Evolutionary conservation across 148 eudicot species (phyloP).

Genomic region (Vaccinium vitisidaea): DNA sequence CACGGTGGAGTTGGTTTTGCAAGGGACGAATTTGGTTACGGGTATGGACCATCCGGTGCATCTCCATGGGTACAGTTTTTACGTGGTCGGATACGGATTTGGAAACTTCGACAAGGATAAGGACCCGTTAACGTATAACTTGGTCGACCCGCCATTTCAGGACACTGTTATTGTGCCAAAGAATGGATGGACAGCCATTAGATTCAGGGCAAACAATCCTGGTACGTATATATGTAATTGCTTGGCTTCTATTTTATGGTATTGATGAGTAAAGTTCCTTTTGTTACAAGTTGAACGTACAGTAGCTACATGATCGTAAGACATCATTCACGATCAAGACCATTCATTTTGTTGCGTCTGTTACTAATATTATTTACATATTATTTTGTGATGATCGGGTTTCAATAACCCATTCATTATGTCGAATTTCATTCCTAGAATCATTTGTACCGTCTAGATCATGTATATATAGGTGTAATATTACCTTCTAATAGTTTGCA

Average conservation of each 20-base stretch:
- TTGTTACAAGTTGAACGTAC: too few species aligned
- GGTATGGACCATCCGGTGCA: conserved; percentile 53
- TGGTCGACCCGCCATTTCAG: conserved; percentile 38
- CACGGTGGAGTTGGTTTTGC: conserved; percentile 36
- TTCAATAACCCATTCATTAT: too few species aligned
- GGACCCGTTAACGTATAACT: conserved; percentile 39
- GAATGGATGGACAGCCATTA: conserved; percentile 40
- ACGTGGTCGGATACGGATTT: conserved; percentile 36
- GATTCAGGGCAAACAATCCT: conserved; percentile 41
- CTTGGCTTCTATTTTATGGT: background rate
- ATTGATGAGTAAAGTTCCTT: background rate
- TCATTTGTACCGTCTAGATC: too few species aligned
- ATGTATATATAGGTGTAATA: too few species aligned
- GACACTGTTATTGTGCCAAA: conserved; percentile 35
- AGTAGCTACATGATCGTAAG: too few species aligned
- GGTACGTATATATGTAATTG: conserved; percentile 14
- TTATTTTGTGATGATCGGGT: too few species aligned
- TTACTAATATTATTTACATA: too few species aligned
- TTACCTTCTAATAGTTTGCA: too few species aligned
- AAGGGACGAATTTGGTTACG: conserved; percentile 29
- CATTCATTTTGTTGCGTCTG: too few species aligned
- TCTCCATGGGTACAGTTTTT: conserved; percentile 38
- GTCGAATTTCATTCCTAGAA: too few species aligned
- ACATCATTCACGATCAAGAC: too few species aligned
- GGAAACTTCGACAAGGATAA: conserved; percentile 33